phyloP scores from a whole-genome alignment of 768 basidiomycete genomes.

The Sutorius australiensis region DNA sequence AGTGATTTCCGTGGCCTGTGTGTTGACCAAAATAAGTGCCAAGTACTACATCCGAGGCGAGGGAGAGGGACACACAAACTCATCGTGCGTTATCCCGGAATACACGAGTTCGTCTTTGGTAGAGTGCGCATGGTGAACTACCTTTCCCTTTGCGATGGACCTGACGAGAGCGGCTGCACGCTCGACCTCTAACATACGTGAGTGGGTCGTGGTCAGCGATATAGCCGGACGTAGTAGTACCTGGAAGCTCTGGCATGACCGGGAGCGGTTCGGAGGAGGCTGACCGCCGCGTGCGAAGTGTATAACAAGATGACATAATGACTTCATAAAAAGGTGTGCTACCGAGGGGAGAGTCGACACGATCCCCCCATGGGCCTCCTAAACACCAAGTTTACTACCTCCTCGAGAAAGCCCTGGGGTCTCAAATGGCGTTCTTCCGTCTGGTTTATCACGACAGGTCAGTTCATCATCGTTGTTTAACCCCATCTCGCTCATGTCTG shows the following conservation, averaged over 20 bases:
- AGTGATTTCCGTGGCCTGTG: constrained; percentile 51
- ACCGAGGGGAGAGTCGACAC: background rate
- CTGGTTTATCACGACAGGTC: constrained; percentile 49
- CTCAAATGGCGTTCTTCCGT: constrained; percentile 57
- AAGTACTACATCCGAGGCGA: constrained; percentile 1
- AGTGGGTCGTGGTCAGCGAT: background rate
- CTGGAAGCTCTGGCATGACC: constrained; percentile 47
- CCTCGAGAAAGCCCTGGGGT: constrained; percentile 37
- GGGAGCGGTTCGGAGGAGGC: background rate
- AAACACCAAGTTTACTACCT: background rate
- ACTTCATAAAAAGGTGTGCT: background rate
- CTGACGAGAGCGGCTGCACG: constrained; percentile 56
- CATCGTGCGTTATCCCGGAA: constrained; percentile 47
- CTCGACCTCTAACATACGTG: constrained; percentile 55
- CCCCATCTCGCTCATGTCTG: background rate
- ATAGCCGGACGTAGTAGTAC: constrained; percentile 21
- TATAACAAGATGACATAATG: background rate
- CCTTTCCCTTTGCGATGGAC: constrained; percentile 48
- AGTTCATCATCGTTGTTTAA: background rate
- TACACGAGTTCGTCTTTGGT: constrained; percentile 62
- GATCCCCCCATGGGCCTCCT: constrained; percentile 9
- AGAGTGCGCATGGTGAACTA: constrained; percentile 54
- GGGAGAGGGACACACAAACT: constrained; percentile 51
- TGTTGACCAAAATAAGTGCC: background rate
- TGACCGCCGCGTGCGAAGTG: background rate